Evolutionary conservation across 441 rosid species (phyloP), one percentile per base, ranked within the genome.

Genomic region (Theobroma grandiflorum): DNA sequence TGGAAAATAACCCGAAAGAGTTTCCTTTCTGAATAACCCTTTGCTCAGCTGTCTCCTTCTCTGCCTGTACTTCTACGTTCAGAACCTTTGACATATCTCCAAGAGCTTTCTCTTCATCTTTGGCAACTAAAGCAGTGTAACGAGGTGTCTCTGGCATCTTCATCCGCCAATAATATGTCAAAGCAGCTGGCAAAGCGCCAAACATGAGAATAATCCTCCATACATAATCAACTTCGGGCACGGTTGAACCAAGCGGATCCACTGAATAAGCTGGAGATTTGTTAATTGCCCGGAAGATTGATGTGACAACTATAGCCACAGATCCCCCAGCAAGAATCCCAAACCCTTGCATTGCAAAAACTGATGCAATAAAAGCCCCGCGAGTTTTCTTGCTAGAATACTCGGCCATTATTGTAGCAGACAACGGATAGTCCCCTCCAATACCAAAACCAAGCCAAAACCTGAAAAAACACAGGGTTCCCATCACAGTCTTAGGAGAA

Each of bases 101-200:
- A 40, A 40, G 43, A 40, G 43, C 43, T 31, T 82, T 86, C 35
- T 85, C 70, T 9, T 85, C 85, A 40, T 90, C 82, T 83, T 87
- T 89, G 16, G 91, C 92, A 5, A 90, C 91, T 8, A 89, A 89
- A 10, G 92, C 93, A 0, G 90, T 90, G 88, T 85, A 90, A 57
- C 92, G 90, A 6, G 94, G 91, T 3, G 97, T 94, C 80, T 94
- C 97, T n/a, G 95, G 98, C 94, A 94, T 91, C 72, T 92, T 92
- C 91, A 89, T 86, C 65, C 97, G 82, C 92, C 94, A 94, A 71
- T 91, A 94, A 72, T 86, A 92, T 20, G 98, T 94, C 2, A 91
- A 83, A 5, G 82, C 91, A 16, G 98, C 98, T 0, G 94, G 98
- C 35, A 92, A 70, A 42, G 95, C 97, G 33, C 97, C 98, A 26